These are phyloP conservation scores for Penicillium sp. DNA, from an alignment of 2,329 filamentous ascomycete species.

Conservation along the genomic window DNA sequence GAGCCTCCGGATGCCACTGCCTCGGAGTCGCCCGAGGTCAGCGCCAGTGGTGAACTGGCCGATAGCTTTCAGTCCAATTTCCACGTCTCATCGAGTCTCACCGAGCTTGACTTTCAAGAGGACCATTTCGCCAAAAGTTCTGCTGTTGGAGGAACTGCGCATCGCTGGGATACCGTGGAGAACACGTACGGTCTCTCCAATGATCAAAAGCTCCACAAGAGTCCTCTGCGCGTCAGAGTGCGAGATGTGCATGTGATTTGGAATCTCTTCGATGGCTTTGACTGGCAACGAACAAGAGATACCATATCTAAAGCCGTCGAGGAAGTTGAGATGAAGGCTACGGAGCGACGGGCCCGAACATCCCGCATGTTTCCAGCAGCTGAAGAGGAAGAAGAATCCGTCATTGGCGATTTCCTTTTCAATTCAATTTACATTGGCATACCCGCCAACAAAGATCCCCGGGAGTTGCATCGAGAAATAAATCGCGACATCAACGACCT, in stretches of 20 bases:
- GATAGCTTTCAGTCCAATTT: constrained; percentile 51
- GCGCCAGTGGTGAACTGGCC: constrained; percentile 32
- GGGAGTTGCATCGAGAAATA: constrained; percentile 74
- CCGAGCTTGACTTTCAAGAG: constrained; percentile 66
- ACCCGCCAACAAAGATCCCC: constrained; percentile 75
- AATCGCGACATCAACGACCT: constrained; percentile 83
- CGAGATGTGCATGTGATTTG: constrained; percentile 90
- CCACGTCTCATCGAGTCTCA: constrained; percentile 50
- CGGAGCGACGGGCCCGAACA: constrained; percentile 61
- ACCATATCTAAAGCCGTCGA: constrained; percentile 82
- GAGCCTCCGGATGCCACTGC: constrained; percentile 38
- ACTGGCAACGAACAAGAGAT: constrained; percentile 84
- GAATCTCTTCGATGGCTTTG: constrained; percentile 97
- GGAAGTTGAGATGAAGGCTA: constrained; percentile 75
- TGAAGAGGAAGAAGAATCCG: constrained; percentile 68
- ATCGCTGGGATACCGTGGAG: constrained; percentile 71
- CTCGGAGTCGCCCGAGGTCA: constrained; percentile 30
- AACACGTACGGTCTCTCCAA: constrained; percentile 68
- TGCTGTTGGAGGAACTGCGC: constrained; percentile 59
- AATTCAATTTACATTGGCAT: constrained; percentile 98
- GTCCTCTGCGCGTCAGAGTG: constrained; percentile 70
- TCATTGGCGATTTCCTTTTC: constrained; percentile 92
- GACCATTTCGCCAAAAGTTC: constrained; percentile 66
- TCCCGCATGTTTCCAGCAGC: constrained; percentile 51
- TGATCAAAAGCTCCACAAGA: constrained; percentile 54